phyloP scores from a whole-genome alignment of 2,329 filamentous ascomycete genomes.

The Aspergillus quadricinctus region DNA sequence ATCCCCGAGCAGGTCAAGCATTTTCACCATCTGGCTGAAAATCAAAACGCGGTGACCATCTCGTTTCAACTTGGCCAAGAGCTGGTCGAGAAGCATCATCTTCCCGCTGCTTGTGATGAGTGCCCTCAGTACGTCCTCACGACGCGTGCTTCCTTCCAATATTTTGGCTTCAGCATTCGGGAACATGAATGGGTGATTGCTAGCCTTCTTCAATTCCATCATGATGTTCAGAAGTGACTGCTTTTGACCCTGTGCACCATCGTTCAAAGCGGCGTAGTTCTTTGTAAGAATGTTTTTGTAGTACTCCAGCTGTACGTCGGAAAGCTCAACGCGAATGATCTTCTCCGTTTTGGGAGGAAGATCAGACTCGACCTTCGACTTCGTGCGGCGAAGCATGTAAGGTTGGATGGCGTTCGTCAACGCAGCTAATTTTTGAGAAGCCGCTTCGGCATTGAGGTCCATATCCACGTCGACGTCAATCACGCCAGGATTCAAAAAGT shows the following conservation, averaged over 20 bases:
- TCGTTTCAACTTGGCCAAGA: slow-evolving; percentile 87
- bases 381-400: slow-evolving; percentile 91
- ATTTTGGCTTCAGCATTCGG: slow-evolving; percentile 88
- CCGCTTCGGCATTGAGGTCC: slow-evolving; percentile 74
- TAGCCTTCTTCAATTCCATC: slow-evolving; percentile 99
- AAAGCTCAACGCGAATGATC: slow-evolving; percentile 95
- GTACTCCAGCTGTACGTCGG: slow-evolving; percentile 93
- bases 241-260: slow-evolving; percentile 85
- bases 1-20: slow-evolving; percentile 93
- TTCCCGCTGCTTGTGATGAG: slow-evolving; percentile 97
- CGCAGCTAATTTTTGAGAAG: slow-evolving; percentile 79
- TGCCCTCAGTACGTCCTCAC: slow-evolving; percentile 86
- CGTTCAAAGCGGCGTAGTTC: slow-evolving; percentile 91
- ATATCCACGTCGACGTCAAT: slow-evolving; percentile 88
- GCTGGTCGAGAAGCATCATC: slow-evolving; percentile 96
- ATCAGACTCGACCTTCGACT: slow-evolving; percentile 95
- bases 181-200: slow-evolving; percentile 98
- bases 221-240: slow-evolving; percentile 96
- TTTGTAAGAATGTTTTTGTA: slow-evolving; percentile 98
- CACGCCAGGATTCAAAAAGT: slow-evolving; percentile 95
- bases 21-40: slow-evolving; percentile 99
- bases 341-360: slow-evolving; percentile 96
- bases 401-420: slow-evolving; percentile 85
- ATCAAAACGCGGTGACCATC: slow-evolving; percentile 95
- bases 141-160: slow-evolving; percentile 70